phyloP scores from a whole-genome alignment of 257 asterid genomes.

The Petunia secreta region DNA sequence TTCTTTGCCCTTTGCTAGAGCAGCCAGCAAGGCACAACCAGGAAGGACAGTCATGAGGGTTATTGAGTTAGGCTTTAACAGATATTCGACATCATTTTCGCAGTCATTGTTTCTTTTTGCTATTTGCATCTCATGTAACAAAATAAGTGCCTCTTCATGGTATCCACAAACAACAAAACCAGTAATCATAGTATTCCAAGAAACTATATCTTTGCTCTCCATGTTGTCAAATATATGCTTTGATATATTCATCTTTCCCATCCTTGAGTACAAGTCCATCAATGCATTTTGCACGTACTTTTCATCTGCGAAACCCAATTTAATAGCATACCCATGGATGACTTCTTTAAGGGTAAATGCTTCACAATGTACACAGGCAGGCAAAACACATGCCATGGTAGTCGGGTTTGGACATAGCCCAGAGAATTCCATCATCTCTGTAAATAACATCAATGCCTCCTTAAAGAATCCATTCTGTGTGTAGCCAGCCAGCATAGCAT shows the following conservation, averaged over 20 bases:
- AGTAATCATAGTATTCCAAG: constrained; percentile 88
- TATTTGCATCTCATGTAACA: constrained; percentile 60
- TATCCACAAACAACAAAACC: constrained; percentile 77
- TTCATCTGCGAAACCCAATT: constrained; percentile 65
- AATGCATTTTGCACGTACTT: constrained; percentile 78
- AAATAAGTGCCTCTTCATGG: constrained; percentile 67
- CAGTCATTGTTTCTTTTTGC: constrained; percentile 25
- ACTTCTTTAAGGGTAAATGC: constrained; percentile 65
- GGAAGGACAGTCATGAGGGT: constrained; percentile 89
- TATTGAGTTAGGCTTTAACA: constrained; percentile 66
- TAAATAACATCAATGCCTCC: constrained; percentile 60
- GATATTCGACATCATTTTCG: constrained; percentile 30
- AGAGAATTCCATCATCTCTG: constrained; percentile 50
- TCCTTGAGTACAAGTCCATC: constrained; percentile 86
- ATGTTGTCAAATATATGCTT: constrained; percentile 60
- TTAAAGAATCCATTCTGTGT: constrained; percentile 68
- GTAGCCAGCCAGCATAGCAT: constrained; percentile 94
- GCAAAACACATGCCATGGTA: constrained; percentile 84
- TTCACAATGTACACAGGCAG: constrained; percentile 80
- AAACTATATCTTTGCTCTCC: constrained; percentile 71
- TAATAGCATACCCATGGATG: constrained; percentile 77
- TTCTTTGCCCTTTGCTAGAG: constrained; percentile 79
- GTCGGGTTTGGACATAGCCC: constrained; percentile 64
- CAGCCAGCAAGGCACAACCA: constrained; percentile 72
- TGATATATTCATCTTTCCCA: constrained; percentile 56